Conservation (phyloP, 176 grass and related monocot genomes). For the Hyparrhenia diplandra region DNA sequence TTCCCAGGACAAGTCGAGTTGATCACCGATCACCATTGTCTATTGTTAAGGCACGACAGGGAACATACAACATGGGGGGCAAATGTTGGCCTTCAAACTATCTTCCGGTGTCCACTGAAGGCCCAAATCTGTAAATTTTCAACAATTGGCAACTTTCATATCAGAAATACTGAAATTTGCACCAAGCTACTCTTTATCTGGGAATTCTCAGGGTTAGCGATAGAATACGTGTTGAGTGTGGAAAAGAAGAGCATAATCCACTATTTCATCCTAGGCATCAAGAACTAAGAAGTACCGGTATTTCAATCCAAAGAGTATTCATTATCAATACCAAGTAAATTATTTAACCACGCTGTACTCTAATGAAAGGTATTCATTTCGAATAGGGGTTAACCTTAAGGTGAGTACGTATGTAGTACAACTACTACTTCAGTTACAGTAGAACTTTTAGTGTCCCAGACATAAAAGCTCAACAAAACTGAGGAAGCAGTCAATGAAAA, state of each 20-base stretch:
- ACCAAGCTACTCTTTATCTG: neutral
- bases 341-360: neutral
- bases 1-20: conserved; percentile 8
- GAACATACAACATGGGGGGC: conserved; percentile 22
- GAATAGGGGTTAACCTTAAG: neutral
- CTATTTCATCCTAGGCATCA: neutral
- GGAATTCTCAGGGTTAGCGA: neutral
- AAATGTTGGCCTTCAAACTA: conserved; percentile 53
- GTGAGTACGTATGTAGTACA: neutral
- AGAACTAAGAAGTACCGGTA: neutral
- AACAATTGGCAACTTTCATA: neutral
- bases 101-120: conserved; percentile 84
- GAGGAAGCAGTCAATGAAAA: conserved; percentile 5
- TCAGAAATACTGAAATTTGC: conserved; percentile 2
- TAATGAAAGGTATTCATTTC: neutral
- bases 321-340: neutral
- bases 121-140: conserved; percentile 83
- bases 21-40: conserved; percentile 1
- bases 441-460: neutral
- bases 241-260: neutral
- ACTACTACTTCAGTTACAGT: neutral
- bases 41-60: neutral
- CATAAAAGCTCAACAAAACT: neutral
- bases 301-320: neutral
- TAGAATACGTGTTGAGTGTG: neutral